Conservation (phyloP, 441 rosid species). For the Metrosideros polymorpha region DNA sequence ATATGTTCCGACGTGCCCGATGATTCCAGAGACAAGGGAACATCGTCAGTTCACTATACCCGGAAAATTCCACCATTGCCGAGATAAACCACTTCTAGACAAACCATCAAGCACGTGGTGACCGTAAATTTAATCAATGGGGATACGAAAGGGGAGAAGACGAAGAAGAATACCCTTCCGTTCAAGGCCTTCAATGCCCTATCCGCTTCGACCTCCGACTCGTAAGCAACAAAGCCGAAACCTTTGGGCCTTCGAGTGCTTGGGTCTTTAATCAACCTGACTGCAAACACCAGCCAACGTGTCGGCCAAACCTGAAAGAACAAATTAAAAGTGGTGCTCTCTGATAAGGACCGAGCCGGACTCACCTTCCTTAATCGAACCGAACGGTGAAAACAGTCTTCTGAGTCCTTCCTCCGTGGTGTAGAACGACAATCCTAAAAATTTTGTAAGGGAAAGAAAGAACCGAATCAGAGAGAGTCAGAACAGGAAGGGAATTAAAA, state of each 20-base stretch:
- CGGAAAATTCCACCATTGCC: background rate
- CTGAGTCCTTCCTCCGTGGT: constrained; percentile 31
- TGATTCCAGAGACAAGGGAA: background rate
- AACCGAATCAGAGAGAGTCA: background rate
- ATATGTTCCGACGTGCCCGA: background rate
- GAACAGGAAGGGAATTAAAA: background rate
- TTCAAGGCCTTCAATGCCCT: constrained; percentile 53
- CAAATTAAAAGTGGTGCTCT: background rate
- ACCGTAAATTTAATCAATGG: background rate
- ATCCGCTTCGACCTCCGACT: constrained; percentile 40
- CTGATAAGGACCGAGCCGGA: background rate
- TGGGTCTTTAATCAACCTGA: constrained; percentile 34
- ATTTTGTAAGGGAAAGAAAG: background rate
- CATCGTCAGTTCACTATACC: background rate
- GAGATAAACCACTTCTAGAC: background rate
- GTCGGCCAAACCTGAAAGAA: background rate
- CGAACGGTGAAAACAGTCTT: constrained; percentile 46
- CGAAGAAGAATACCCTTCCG: constrained; percentile 37
- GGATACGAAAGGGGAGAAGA: background rate
- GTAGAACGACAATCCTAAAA: constrained; percentile 43
- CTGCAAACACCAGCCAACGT: constrained; percentile 15
- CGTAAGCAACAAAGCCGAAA: constrained; percentile 50
- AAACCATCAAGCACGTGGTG: background rate
- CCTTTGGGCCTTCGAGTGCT: constrained; percentile 56
- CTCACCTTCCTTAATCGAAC: constrained; percentile 45